Evolutionary conservation across 768 basidiomycete species (phyloP), one percentile per base, ranked within the genome.

Genomic region (Coprinellus micaceus): DNA sequence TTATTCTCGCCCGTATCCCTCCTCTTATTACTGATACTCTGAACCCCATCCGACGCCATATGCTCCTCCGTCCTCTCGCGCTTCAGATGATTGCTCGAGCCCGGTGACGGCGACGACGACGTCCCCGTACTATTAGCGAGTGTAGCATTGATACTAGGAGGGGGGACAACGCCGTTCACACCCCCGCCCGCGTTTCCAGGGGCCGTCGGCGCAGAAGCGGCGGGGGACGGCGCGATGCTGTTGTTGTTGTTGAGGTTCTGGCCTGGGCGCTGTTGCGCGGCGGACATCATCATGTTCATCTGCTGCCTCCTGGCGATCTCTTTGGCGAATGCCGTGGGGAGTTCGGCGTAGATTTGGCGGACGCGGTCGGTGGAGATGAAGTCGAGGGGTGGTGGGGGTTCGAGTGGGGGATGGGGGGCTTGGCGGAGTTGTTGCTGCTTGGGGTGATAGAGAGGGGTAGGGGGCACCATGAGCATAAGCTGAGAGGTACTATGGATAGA

Each of bases 1-100:
- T 83, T 85, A 40, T 70, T 71, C 59, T 89, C 88, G 30, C 89
- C 89, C 0, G 83, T 83, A 62, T 90, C 85, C 19, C 84, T 77
- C 17, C 89, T 79, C 67, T 91, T 90, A 66, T 78, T 81, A 39
- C 73, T 71, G 22, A 63, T 64, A 7, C 54, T 26, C 17, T 25
- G 26, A 12, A 49, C 57, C 26, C 61, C 57, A 29, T 62, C 61
- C 41, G 45, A 49, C 24, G 79, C 78, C 2, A 60, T 52, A 29
- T 53, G 12, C 24, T 87, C 86, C 13, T 84, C 84, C 2, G 79
- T 67, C 37, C 87, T 75, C 43, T 83, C 82, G 53, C 88, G 84
- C 64, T 89, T 89, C 30, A 86, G 71, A 15, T 44, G 43, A 7
- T 2, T 66, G 70, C 51, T 43, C 25, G 36, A 54, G 53, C 36